Conservation (phyloP, 1,284 basidiomycete genomes). For the Pisolithus thermaeus region DNA sequence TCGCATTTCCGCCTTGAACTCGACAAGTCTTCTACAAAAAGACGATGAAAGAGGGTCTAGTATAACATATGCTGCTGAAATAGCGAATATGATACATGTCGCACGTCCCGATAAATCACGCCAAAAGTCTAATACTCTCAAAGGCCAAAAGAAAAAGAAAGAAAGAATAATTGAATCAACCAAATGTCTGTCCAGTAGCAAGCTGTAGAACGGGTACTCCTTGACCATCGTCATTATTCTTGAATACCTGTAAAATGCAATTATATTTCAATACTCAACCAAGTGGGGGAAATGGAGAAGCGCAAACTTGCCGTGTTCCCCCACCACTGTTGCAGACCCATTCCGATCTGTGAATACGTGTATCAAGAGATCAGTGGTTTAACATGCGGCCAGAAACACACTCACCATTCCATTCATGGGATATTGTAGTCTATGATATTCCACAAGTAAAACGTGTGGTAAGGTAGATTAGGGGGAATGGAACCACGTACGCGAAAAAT, state of each 20-base stretch:
- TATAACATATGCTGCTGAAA: too few species aligned
- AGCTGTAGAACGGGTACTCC: slow-evolving; percentile 37
- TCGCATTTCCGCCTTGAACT: too few species aligned
- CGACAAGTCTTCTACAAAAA: too few species aligned
- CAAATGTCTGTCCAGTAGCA: slow-evolving; percentile 34
- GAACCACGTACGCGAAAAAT: slow-evolving; percentile 35
- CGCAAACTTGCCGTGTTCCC: slow-evolving; percentile 40
- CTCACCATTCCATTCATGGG: slow-evolving; percentile 34
- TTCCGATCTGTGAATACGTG: slow-evolving; percentile 33
- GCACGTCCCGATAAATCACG: background rate
- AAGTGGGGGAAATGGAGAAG: background rate
- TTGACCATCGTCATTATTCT: slow-evolving; percentile 31
- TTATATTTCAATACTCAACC: background rate
- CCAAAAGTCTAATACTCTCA: background rate
- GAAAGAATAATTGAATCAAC: slow-evolving; percentile 6
- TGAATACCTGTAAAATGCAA: slow-evolving; percentile 25
- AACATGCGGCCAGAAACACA: background rate
- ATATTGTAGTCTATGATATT: slow-evolving; percentile 33
- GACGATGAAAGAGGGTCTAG: too few species aligned
- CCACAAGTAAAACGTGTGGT: background rate
- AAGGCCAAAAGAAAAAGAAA: background rate
- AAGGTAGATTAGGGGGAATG: background rate
- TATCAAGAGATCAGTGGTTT: background rate
- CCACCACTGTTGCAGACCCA: slow-evolving; percentile 42
- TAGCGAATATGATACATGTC: background rate